phyloP scores from a whole-genome alignment of 169 alveolate species.

The Plasmodium ovale region DNA sequence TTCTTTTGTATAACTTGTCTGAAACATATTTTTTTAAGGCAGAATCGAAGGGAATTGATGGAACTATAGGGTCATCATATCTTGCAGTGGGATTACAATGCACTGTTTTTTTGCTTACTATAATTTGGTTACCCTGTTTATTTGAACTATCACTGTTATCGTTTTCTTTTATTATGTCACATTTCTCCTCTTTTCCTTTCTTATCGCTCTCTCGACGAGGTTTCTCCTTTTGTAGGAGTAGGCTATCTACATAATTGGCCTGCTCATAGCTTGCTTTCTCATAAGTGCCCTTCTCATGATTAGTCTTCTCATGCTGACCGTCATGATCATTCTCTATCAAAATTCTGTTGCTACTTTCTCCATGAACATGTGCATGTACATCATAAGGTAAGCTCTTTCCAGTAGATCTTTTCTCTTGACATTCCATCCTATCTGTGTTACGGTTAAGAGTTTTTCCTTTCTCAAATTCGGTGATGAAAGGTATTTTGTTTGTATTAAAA shows the following conservation, averaged over 20 bases:
- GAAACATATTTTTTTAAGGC: slow-evolving; percentile 71
- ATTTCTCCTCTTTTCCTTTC: not conserved
- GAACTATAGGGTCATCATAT: slow-evolving; percentile 37
- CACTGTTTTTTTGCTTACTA: slow-evolving; percentile 58
- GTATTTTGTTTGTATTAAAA: not conserved
- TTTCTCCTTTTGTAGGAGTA: not conserved
- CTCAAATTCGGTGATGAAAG: not conserved
- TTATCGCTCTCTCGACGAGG: not conserved
- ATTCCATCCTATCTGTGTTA: not conserved
- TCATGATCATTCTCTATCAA: not conserved
- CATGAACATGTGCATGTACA: slow-evolving; percentile 4
- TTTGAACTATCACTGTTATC: not conserved
- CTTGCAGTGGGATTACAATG: slow-evolving; percentile 74
- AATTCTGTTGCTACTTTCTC: not conserved
- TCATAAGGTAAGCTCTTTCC: not conserved
- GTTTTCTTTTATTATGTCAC: not conserved
- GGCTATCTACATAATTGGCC: not conserved
- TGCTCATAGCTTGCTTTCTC: not conserved
- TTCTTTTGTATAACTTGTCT: slow-evolving; percentile 50
- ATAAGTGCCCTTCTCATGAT: not conserved
- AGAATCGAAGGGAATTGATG: slow-evolving; percentile 38
- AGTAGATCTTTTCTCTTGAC: not conserved
- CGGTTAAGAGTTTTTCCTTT: not conserved
- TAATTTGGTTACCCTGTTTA: slow-evolving; percentile 41
- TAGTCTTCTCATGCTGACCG: not conserved